Conservation (phyloP, 495 filamentous ascomycete genomes). For the Neurospora intermedia region DNA sequence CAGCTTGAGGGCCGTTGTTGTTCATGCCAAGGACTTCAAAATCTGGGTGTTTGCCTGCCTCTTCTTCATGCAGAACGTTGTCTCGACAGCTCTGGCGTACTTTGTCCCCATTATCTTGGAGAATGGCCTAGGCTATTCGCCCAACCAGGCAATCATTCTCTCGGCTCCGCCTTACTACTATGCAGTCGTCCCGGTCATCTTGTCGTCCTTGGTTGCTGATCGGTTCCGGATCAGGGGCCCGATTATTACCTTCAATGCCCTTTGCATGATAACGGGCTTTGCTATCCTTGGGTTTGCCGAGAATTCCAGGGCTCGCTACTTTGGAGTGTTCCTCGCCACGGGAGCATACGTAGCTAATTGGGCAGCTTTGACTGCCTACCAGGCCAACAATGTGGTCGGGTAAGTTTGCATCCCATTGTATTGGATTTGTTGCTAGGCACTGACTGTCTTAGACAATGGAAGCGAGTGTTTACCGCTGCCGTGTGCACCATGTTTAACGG, state of each 20-base stretch:
- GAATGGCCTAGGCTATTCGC: constrained; percentile 59
- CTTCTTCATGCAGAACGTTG: constrained; percentile 66
- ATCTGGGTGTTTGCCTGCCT: constrained; percentile 61
- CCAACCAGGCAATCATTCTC: constrained; percentile 56
- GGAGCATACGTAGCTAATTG: constrained; percentile 74
- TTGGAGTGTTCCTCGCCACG: constrained; percentile 65
- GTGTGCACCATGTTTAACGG: constrained; percentile 62
- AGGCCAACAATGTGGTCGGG: constrained; percentile 57
- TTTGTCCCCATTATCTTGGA: constrained; percentile 65
- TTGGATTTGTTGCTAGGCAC: not conserved
- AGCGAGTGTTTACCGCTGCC: constrained; percentile 60
- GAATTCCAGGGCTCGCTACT: constrained; percentile 59
- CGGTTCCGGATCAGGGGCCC: constrained; percentile 53
- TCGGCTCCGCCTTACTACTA: constrained; percentile 72
- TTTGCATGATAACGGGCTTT: constrained; percentile 62
- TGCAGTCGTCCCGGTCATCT: constrained; percentile 56
- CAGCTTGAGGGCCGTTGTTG: constrained; percentile 45
- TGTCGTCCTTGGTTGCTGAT: constrained; percentile 61
- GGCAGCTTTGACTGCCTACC: constrained; percentile 66
- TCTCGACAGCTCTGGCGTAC: constrained; percentile 57
- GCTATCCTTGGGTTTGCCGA: constrained; percentile 61
- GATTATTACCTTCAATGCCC: constrained; percentile 62
- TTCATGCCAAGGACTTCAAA: constrained; percentile 55
- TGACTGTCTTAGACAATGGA: constrained; percentile 49
- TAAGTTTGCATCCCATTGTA: constrained; percentile 1